Percentiles rank a stretch among this genome's conserved stretches.
phyloP scores from a whole-genome alignment of 805 yeast genomes.

The Metschnikowia bowlesiae region DNA sequence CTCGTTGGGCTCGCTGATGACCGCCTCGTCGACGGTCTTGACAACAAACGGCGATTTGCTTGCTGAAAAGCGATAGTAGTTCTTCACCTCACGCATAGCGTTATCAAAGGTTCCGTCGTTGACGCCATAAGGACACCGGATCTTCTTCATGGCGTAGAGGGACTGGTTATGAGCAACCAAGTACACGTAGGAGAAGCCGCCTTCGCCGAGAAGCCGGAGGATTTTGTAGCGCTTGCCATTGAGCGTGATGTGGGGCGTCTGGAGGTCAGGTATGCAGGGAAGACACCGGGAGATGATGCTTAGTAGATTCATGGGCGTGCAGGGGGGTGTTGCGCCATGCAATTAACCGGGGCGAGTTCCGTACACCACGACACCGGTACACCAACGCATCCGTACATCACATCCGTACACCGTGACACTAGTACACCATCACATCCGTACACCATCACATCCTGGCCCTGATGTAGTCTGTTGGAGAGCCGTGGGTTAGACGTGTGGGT shows the following conservation, averaged over 20 bases:
- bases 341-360: too few relatives aligned
- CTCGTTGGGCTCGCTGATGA: conserved; percentile 73
- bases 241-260: conserved; percentile 55
- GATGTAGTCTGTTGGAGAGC: too few relatives aligned
- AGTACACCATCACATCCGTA: too few relatives aligned
- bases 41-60: conserved; percentile 61
- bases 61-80: conserved; percentile 60
- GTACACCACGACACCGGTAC: too few relatives aligned
- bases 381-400: background rate
- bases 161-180: conserved; percentile 49
- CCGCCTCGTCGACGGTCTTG: conserved; percentile 63
- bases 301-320: conserved; percentile 11
- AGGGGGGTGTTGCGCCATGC: background rate
- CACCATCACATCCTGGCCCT: too few relatives aligned
- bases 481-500: too few relatives aligned
- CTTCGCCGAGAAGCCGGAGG: conserved; percentile 77
- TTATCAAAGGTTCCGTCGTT: conserved; percentile 54
- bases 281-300: conserved; percentile 25
- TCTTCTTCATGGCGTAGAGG: conserved; percentile 74
- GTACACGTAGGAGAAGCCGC: conserved; percentile 85
- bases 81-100: conserved; percentile 75
- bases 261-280: conserved; percentile 42
- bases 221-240: conserved; percentile 62
- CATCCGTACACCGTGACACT: background rate
- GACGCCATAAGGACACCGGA: conserved; percentile 82